Conservation (phyloP, 2,329 filamentous ascomycete species). For the Beauveria pseudobassiana region DNA sequence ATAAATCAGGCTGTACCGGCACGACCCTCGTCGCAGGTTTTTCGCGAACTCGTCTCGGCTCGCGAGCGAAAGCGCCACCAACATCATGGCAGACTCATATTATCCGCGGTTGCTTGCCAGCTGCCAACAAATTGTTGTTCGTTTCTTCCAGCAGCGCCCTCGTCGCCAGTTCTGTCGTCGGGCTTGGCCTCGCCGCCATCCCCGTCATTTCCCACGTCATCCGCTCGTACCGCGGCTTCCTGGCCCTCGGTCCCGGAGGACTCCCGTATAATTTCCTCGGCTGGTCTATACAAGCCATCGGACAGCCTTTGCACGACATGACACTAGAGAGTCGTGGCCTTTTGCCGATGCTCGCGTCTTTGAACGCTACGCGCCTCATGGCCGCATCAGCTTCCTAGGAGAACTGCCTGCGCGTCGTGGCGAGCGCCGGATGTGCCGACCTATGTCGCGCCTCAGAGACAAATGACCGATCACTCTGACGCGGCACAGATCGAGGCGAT, state of each 20-base stretch:
- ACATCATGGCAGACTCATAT: neutral
- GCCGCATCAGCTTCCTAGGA: slow-evolving; percentile 17
- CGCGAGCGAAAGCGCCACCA: no score
- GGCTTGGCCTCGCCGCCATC: slow-evolving; percentile 1
- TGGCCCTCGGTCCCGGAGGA: slow-evolving; percentile 36
- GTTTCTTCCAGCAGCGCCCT: neutral
- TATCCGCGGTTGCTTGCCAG: neutral
- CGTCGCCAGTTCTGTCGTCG: neutral
- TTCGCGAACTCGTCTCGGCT: neutral
- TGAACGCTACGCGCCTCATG: slow-evolving; percentile 20
- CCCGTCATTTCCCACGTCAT: slow-evolving; percentile 17
- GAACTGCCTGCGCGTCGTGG: slow-evolving; percentile 16
- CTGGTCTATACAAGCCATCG: slow-evolving; percentile 29
- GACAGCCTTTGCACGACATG: slow-evolving; percentile 27
- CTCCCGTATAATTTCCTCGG: slow-evolving; percentile 34
- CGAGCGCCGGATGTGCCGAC: slow-evolving; percentile 23
- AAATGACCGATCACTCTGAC: slow-evolving; percentile 21
- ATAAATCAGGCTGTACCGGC: neutral
- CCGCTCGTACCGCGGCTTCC: slow-evolving; percentile 30
- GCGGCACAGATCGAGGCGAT: slow-evolving; percentile 15
- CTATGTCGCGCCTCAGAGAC: slow-evolving; percentile 32
- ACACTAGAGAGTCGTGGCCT: slow-evolving; percentile 23
- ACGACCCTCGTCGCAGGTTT: neutral
- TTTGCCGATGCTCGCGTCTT: slow-evolving; percentile 18
- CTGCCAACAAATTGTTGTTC: neutral